Evolutionary conservation across 2,329 filamentous ascomycete genomes (phyloP).

Genomic region (Nemania bipapillata): DNA sequence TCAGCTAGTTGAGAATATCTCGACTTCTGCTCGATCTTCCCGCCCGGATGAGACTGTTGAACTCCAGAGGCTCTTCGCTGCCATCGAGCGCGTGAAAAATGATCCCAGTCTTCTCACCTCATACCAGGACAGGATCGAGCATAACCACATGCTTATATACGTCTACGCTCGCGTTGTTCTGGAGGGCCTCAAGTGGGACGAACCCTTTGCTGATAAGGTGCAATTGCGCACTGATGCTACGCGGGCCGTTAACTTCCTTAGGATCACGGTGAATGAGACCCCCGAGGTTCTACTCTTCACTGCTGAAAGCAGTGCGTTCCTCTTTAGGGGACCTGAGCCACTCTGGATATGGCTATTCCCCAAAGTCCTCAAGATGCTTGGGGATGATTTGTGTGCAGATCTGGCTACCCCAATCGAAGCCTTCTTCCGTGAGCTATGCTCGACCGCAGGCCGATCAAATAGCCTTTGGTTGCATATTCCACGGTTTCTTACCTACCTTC

Average conservation of each 20-base stretch:
- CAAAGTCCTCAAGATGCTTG: constrained; percentile 67
- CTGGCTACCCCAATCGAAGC: constrained; percentile 64
- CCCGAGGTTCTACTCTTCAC: constrained; percentile 71
- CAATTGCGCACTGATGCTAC: constrained; percentile 68
- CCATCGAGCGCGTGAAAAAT: constrained; percentile 66
- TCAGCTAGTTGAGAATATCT: constrained; percentile 84
- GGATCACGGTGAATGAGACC: constrained; percentile 77
- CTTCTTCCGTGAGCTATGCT: constrained; percentile 63
- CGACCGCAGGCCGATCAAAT: constrained; percentile 57
- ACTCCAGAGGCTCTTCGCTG: constrained; percentile 74
- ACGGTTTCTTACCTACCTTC: constrained; percentile 61
- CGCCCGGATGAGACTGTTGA: constrained; percentile 75
- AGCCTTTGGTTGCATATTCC: constrained; percentile 62
- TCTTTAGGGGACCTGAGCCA: constrained; percentile 68
- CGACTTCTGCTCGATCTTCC: constrained; percentile 70
- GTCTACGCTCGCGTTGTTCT: constrained; percentile 84
- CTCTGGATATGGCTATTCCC: constrained; percentile 74
- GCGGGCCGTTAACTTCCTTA: constrained; percentile 81
- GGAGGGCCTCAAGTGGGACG: constrained; percentile 73
- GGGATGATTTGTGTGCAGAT: constrained; percentile 60
- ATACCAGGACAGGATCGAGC: constrained; percentile 72
- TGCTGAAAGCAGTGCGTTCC: constrained; percentile 55
- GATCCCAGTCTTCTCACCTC: constrained; percentile 66
- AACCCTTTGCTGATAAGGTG: constrained; percentile 71
- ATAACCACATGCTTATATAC: constrained; percentile 87